A percentile compares a stretch with the other conserved stretches of the same genome.
phyloP scores from a whole-genome alignment of 129 eudicot genomes.

The Centella asiatica region DNA sequence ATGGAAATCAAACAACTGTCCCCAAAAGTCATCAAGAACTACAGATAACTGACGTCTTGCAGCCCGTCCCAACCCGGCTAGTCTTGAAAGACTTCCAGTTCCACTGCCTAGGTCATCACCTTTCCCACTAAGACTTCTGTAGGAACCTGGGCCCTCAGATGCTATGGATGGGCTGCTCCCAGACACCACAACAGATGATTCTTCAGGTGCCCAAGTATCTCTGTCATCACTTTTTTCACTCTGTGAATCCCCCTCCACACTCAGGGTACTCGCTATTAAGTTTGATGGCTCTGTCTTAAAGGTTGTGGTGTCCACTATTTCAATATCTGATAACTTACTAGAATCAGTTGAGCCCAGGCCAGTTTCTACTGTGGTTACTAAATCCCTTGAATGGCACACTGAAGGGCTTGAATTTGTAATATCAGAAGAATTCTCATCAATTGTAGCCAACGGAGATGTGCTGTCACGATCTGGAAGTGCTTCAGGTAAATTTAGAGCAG shows the following conservation, averaged over 20 bases:
- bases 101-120: constrained; percentile 66
- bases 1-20: constrained; percentile 80
- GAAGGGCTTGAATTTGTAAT: constrained; percentile 14
- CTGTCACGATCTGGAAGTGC: constrained; percentile 38
- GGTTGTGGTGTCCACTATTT: constrained; percentile 2
- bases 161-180: constrained; percentile 31
- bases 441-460: constrained; percentile 28
- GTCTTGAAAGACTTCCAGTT: constrained; percentile 72
- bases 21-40: constrained; percentile 83
- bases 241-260: constrained; percentile 45
- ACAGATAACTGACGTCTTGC: constrained; percentile 79
- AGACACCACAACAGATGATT: constrained; percentile 33
- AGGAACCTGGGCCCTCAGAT: constrained; percentile 67
- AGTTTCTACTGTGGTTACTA: constrained; percentile 16
- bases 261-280: constrained; percentile 34
- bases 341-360: constrained; percentile 4
- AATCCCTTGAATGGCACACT: constrained; percentile 19
- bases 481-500: constrained; percentile 32
- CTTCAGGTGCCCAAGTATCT: constrained; percentile 51
- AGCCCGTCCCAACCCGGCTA: constrained; percentile 86
- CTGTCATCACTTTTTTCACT: constrained; percentile 29
- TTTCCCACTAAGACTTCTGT: constrained; percentile 52
- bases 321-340: constrained; percentile 17
- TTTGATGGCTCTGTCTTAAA: constrained; percentile 30
- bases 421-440: constrained; percentile 41